Evolutionary conservation across 2,329 filamentous ascomycete genomes (phyloP), one percentile per base, ranked within the genome.

Genomic region (Ilyonectria sp.): DNA sequence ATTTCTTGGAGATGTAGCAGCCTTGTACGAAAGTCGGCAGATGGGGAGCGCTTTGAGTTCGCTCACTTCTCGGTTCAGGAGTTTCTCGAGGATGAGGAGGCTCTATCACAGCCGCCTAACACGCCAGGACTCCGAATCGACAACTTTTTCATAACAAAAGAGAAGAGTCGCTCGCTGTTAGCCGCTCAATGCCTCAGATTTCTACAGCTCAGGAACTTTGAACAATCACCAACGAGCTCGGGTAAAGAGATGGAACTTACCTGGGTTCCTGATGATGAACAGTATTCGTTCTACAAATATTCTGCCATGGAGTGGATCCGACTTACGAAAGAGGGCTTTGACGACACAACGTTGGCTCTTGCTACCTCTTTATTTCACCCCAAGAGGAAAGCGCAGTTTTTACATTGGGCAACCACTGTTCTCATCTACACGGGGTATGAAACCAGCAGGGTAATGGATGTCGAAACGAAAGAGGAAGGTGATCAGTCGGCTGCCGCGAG

Each of bases 41-140:
- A 59, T 10, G 63, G 26, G 0, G 3, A 1, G 0, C 8, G 11
- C 21, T 55, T 73, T 4, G 71, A 71, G 3, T 65, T 67, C 40
- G 69, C 71, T 0, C 71, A 73, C 1, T 73, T 73, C 33, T 62
- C 70, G 1, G 71, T 73, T 2, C 49, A 52, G 8, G 71, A 73
- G 2, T 73, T 63, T 13, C 57, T 73, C 2, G 33, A 56, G 17
- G 33, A 62, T 15, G 4, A 55, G 43, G 19, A 7, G 1, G 57
- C 29, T 0, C 9, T 64, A 0, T 44, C 4, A 37, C 10, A 15
- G 10, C 53, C n/a, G 3, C 37, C 10, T 13, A 47, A 5, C 13
- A 13, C 23, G 0, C 6, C 19, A 0, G 52, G 26, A 0, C 17
- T 72, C 11, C 17, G 11, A 0, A 53, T 23, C 0, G 8, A 23